Conservation (phyloP, 2,329 filamentous ascomycete species). For the Exophiala sideris region DNA sequence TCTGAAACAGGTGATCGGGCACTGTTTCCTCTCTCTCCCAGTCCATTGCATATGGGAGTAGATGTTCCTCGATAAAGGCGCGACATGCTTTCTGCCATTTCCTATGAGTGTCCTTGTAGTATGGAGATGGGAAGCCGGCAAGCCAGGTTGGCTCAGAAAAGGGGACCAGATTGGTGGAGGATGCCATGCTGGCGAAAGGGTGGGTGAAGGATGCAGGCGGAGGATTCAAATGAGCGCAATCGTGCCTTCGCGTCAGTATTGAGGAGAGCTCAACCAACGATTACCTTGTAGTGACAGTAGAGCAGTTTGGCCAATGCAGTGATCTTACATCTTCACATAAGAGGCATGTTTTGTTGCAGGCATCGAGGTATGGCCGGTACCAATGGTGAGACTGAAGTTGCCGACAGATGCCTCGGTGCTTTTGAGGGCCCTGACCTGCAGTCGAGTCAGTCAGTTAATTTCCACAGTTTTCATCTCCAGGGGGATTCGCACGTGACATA, state of each 20-base stretch:
- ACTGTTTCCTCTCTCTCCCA: constrained; percentile 67
- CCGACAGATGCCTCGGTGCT: constrained; percentile 34
- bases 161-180: constrained; percentile 45
- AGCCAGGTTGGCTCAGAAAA: constrained; percentile 74
- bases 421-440: constrained; percentile 23
- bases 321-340: background rate
- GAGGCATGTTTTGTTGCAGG: background rate
- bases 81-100: constrained; percentile 67
- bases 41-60: constrained; percentile 61
- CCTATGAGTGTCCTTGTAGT: constrained; percentile 64
- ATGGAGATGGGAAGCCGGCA: constrained; percentile 65
- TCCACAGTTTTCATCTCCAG: too few species aligned
- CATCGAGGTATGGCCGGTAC: background rate
- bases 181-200: background rate
- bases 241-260: constrained; percentile 2
- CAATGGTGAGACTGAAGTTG: background rate
- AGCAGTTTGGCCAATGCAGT: background rate
- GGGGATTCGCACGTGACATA: too few species aligned
- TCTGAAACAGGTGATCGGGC: constrained; percentile 61
- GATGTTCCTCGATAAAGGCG: constrained; percentile 61
- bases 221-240: background rate
- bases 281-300: background rate
- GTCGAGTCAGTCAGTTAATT: too few species aligned
- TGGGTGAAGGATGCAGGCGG: background rate
- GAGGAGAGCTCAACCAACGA: background rate